Base-by-base conservation (phyloP, 2,329 filamentous ascomycete species). In the Penicillium brasilianum region DNA sequence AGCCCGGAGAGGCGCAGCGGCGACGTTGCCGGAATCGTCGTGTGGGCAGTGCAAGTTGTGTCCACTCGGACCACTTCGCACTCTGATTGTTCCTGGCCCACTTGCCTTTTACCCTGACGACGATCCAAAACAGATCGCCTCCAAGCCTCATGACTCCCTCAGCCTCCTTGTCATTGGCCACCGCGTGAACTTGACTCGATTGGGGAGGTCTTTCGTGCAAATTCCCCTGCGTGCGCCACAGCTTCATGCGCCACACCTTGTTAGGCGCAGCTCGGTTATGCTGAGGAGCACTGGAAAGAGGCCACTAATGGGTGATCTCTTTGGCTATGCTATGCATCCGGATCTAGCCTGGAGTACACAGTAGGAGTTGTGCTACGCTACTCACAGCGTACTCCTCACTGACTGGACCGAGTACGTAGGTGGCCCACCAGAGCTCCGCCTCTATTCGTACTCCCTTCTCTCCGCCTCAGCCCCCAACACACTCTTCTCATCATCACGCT, bases 21-120 rank as follows among this genome's bases (percentile, higher is more conserved):
- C 44, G 11, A 30, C 50, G 13, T 53, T n/a, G 30, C 36, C 50
- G 36, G 50, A 53, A 20, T 28, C 43, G 49, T 51, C 34, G 36
- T 36, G 49, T 4, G 7, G 34, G 50, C 32, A 60, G 54, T 60
- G 61, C 62, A 60, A 52, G 59, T 57, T 32, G 36, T 34, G 25
- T 44, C 59, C 53, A 62, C 48, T 16, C 30, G 52, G 32, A 41
- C 60, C 44, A 48, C 44, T 14, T 25, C 44, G 44, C 44, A 30
- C 22, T 13, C 20, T 37, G n/a, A n/a, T 44, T 32, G 62, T 63
- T 48, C 57, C 62, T 59, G 61, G 64, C 59, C 63, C 54, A 64
- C 54, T 41, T n/a, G n/a, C n/a, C n/a, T n/a, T n/a, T n/a, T n/a
- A n/a, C n/a, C n/a, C n/a, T n/a, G n/a, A n/a, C n/a, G n/a, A n/a